Base-by-base conservation (phyloP, 2,329 filamentous ascomycete genomes). In the Cladosporium sphaerospermum region DNA sequence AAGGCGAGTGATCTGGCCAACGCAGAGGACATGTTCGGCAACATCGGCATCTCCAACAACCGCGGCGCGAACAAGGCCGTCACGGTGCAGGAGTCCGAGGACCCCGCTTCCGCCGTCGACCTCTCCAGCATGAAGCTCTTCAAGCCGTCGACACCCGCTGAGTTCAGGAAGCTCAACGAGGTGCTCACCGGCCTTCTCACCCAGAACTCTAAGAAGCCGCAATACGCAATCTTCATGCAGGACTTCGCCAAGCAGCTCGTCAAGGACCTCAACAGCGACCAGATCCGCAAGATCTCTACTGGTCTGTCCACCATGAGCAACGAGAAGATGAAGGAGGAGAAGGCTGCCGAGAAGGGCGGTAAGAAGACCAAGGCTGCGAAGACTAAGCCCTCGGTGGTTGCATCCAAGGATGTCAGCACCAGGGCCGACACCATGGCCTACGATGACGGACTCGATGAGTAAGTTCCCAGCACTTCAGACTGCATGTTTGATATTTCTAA, bases 251-350 rank as follows among this genome's bases (percentile, higher is more conserved):
- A 95, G 78, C 84, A 89, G 66, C 80, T 97, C 42, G 82, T 85
- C 63, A 91, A 90, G 73, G 91, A 96, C 28, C 73, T 99, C 61
- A 84, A 87, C 11, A 95, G 89, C 68, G 86, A 93, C 54, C 90
- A 97, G 75, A 91, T 97, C 74, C 96, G 97, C 82, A 97, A 97
- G 79, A 82, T 96, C 60, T 83, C 89, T 10, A 95, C 88, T 71
- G 80, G 82, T 4, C 74, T 99, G 65, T 96, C 91, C n/a, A 86
- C 90, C 4, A 79, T 96, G 53, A 82, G 89, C 69, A 99, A 99
- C 70, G 93, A 97, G 81, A 96, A 95, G 80, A 86, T 97, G 86
- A 95, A 90, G 78, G 91, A 96, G 72, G 93, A 99, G 80, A 96
- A 97, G 80, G 84, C 86, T 3, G 83, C 88, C 3, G 89, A 96